Conservation (phyloP, 2,329 filamentous ascomycete species). For the Catunica adiposa region DNA sequence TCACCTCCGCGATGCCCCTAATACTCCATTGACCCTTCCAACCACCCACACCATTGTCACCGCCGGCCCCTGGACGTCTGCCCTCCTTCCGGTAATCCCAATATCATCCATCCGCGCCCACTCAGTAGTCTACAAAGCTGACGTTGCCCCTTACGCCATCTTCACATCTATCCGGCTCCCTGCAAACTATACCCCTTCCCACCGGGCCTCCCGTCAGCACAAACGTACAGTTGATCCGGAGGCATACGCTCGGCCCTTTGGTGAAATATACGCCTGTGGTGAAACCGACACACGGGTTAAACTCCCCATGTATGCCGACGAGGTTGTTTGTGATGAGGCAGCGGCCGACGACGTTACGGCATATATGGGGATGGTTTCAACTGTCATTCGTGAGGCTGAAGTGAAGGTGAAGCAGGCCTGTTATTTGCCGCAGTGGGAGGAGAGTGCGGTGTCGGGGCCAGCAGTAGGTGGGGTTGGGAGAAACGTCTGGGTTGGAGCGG, state of each 20-base stretch:
- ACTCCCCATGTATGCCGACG: conserved; percentile 57
- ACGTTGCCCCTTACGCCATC: conserved; percentile 57
- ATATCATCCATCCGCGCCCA: conserved; percentile 45
- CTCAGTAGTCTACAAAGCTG: conserved; percentile 46
- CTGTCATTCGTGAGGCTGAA: conserved; percentile 50
- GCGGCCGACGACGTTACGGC: conserved; percentile 76
- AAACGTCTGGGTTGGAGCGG: conserved; percentile 66
- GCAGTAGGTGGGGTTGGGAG: conserved; percentile 61
- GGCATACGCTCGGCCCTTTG: conserved; percentile 78
- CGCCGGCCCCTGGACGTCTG: conserved; percentile 47
- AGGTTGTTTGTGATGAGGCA: conserved; percentile 56
- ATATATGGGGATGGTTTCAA: conserved; percentile 51
- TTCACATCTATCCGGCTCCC: conserved; percentile 79
- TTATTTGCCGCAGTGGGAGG: conserved; percentile 58
- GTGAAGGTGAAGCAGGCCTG: conserved; percentile 72
- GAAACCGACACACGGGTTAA: conserved; percentile 65
- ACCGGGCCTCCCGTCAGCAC: conserved; percentile 24
- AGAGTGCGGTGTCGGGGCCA: conserved; percentile 48
- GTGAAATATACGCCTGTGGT: conserved; percentile 86
- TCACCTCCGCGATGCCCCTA: conserved; percentile 30
- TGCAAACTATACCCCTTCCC: conserved; percentile 14
- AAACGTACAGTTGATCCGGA: conserved; percentile 62
- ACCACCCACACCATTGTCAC: conserved; percentile 40
- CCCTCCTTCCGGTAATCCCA: conserved; percentile 38
- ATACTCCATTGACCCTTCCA: conserved; percentile 22